Evolutionary conservation across 345 rosid genomes (phyloP).

Genomic region (Aegle marmelos): DNA sequence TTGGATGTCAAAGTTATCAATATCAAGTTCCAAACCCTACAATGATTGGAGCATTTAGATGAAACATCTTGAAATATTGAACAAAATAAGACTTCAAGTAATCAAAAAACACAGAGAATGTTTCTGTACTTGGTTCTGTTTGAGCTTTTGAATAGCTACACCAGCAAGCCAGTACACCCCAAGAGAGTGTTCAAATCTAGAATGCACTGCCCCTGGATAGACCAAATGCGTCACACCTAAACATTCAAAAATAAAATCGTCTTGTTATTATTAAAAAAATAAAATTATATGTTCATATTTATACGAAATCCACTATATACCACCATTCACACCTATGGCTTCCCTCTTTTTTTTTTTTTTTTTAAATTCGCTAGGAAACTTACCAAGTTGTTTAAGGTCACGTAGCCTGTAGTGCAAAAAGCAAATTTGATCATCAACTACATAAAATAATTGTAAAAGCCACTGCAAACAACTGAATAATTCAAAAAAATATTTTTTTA

Average conservation of each 20-base stretch:
- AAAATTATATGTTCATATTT: background rate
- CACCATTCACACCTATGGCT: background rate
- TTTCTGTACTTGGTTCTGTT: constrained; percentile 53
- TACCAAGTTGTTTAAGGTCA: constrained; percentile 91
- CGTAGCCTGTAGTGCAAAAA: constrained; percentile 64
- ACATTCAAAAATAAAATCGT: background rate
- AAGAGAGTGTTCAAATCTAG: constrained; percentile 93
- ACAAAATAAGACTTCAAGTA: background rate
- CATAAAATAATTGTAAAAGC: background rate
- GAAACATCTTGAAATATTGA: constrained; percentile 1
- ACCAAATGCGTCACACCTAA: constrained; percentile 78
- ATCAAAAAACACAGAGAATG: constrained; percentile 11
- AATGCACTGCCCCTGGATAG: constrained; percentile 90
- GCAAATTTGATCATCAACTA: background rate
- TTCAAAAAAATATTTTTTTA: background rate
- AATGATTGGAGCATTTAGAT: constrained; percentile 10
- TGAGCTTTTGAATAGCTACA: constrained; percentile 62
- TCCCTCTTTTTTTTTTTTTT: too few species aligned
- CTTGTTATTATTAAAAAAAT: background rate
- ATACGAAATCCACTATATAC: background rate
- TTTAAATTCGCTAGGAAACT: constrained; percentile 14
- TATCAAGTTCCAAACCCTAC: constrained; percentile 82
- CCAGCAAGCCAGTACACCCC: constrained; percentile 93
- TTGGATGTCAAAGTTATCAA: constrained; percentile 73
- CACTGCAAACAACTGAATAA: background rate